Base-by-base conservation (phyloP, 495 filamentous ascomycete genomes). In the Talaromyces adpressus region DNA sequence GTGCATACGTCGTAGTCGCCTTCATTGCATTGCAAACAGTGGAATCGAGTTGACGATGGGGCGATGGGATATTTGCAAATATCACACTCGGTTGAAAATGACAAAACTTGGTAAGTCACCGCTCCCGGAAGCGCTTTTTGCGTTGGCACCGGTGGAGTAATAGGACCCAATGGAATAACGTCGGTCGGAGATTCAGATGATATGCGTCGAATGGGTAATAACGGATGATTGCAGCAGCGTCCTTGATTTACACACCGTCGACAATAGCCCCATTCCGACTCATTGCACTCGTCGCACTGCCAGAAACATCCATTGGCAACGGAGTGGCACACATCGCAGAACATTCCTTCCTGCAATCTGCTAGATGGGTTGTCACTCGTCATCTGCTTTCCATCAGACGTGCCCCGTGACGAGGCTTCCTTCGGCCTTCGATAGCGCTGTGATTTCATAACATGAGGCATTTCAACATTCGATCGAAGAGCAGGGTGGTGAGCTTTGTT, bases 211-310 rank as follows among this genome's bases (percentile, higher is more conserved):
- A 93, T 74, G 3, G 92, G 89, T 1, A 93, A 77, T 0, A 97
- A 76, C 0, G 86, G 77, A 68, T 97, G 92, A 0, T 85, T 89
- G 75, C 92, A 97, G 66, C 84, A 86, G 51, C 79, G 79, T 12
- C 87, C 90, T 72, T 85, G 85, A 53, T 90, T 91, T 29, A 96
- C 90, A 69, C 92, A 97, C 62, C 74, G 69, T 64, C 88, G 88
- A 75, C 92, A 97, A 68, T 90, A 96, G 1, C 92, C 92, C 92
- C 92, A 97, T 68, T 92, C 91, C 27, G 90, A 92, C 61, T 93
- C 87, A 67, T 96, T 95, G 74, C 92, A 97, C 41, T 78, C 66
- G 61, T 85, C 84, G 72, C 92, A 97, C 63, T 88, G 84, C 92
- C 91, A 97, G 70, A 87, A 92, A 70, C 88, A 91, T 23, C 87